Evolutionary conservation across 208 protist genomes (phyloP).

Genomic region (Wallacemonas sp.): DNA sequence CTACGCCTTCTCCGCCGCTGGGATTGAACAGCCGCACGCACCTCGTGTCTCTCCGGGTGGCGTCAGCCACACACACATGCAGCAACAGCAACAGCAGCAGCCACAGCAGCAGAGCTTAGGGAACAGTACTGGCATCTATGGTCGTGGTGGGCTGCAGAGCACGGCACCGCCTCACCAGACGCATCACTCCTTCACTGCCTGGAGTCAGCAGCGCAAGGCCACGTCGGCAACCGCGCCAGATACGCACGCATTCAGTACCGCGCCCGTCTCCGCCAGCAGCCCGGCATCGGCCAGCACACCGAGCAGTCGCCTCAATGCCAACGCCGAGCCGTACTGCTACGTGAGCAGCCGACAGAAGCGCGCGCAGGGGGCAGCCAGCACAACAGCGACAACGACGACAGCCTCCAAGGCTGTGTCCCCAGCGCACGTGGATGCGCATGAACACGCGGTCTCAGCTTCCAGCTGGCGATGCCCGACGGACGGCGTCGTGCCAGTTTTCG

Average conservation of each 20-base stretch:
- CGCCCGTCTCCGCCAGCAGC: neutral
- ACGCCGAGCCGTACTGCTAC: slow-evolving; percentile 69
- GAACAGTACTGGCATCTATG: slow-evolving; percentile 3
- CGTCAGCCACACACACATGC: slow-evolving; percentile 5
- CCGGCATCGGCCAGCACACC: slow-evolving; percentile 11
- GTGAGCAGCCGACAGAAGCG: slow-evolving; percentile 18
- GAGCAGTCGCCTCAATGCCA: slow-evolving; percentile 50
- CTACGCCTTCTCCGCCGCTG: neutral
- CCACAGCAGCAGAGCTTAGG: neutral
- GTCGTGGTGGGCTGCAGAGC: slow-evolving; percentile 5
- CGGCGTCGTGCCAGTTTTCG: neutral
- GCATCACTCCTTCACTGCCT: neutral
- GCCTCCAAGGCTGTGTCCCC: too few species aligned
- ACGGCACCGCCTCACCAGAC: slow-evolving; percentile 3
- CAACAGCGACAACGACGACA: neutral
- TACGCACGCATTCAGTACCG: too few species aligned
- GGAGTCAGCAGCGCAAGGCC: slow-evolving; percentile 5
- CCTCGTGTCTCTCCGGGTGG: neutral
- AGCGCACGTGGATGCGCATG: neutral
- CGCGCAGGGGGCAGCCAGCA: neutral
- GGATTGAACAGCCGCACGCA: slow-evolving; percentile 1
- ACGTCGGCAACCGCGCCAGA: neutral
- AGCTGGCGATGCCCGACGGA: slow-evolving; percentile 1
- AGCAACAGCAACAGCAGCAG: slow-evolving; percentile 1
- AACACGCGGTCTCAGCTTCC: neutral